phyloP scores from a whole-genome alignment of 345 rosid genomes.

The Eucalyptus marginata region DNA sequence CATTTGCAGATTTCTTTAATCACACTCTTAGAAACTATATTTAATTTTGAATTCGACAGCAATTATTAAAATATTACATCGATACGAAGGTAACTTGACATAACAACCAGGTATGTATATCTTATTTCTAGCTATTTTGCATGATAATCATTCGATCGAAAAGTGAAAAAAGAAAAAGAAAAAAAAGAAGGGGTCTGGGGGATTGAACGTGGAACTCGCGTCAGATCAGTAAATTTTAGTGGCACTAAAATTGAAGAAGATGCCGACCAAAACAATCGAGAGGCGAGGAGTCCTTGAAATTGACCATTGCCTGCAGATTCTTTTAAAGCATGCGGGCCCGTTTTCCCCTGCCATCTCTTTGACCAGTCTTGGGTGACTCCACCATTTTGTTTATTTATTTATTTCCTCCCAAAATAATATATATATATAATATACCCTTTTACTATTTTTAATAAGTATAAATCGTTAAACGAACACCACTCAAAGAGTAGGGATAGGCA shows the following conservation, averaged over 20 bases:
- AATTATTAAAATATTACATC: neutral
- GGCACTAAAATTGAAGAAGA: neutral
- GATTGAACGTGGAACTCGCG: neutral
- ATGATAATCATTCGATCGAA: neutral
- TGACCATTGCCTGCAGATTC: neutral
- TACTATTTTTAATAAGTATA: neutral
- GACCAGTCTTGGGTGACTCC: neutral
- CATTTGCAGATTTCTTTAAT: neutral
- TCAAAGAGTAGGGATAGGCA: neutral
- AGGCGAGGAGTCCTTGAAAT: neutral
- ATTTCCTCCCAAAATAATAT: neutral
- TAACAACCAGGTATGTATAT: neutral
- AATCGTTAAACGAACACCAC: neutral
- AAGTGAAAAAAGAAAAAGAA: too few relatives aligned
- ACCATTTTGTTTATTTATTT: neutral
- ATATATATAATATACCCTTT: neutral
- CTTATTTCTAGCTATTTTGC: neutral
- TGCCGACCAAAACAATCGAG: neutral
- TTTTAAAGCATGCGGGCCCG: neutral
- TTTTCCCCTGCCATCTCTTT: neutral
- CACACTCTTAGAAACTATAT: neutral
- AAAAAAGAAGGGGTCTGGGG: neutral
- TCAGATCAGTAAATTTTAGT: neutral
- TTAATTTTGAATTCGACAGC: neutral
- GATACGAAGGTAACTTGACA: neutral